These are phyloP conservation scores for Scleroderma bovista DNA, from an alignment of 768 basidiomycete species.

Conservation along the genomic window DNA sequence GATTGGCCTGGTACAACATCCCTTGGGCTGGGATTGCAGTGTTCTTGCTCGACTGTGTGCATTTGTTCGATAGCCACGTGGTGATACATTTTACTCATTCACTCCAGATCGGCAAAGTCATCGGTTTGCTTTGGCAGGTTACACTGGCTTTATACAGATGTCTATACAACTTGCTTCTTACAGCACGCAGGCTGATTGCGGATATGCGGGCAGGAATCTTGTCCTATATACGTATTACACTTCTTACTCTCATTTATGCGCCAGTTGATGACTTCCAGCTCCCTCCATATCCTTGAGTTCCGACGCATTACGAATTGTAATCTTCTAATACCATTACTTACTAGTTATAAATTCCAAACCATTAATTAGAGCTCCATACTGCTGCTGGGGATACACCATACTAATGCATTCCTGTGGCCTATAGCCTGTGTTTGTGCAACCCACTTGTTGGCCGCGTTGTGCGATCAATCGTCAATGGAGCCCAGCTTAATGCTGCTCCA, in stretches of 20 bases:
- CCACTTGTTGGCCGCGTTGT: no score
- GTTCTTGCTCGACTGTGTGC: background rate
- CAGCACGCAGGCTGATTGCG: background rate
- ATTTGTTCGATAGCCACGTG: background rate
- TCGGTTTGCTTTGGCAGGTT: background rate
- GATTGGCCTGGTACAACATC: background rate
- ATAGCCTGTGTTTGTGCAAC: no score
- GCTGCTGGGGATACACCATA: no score
- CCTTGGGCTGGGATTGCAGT: background rate
- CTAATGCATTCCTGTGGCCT: no score
- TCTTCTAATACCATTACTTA: no score
- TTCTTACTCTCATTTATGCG: background rate
- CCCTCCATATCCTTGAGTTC: background rate
- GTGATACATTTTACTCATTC: background rate
- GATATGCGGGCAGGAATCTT: background rate
- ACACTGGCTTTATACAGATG: background rate
- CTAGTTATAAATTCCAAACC: no score
- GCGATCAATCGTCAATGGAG: no score
- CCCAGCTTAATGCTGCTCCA: no score
- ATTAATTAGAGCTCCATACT: no score
- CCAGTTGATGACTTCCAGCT: background rate
- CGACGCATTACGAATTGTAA: background rate
- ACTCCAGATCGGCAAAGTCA: background rate
- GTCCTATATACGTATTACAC: background rate
- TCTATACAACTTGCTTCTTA: background rate